Evolutionary conservation across 768 basidiomycete species (phyloP).

Genomic region (Phylloporus arenicola): DNA sequence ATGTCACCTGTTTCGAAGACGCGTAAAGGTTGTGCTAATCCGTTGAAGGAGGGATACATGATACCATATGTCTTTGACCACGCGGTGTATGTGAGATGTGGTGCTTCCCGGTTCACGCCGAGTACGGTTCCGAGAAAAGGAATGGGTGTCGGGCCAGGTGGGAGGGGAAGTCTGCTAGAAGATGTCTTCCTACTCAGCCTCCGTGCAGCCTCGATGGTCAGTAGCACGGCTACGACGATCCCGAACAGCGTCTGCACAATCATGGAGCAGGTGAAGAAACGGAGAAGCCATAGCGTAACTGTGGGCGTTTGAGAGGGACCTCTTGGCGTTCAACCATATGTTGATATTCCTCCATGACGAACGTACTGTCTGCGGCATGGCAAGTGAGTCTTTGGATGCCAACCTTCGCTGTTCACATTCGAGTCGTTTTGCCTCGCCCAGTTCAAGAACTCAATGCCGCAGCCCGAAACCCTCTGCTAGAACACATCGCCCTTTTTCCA

Average conservation of each 20-base stretch:
- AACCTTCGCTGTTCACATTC: no score
- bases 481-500: no score
- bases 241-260: not conserved
- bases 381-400: no score
- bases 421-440: no score
- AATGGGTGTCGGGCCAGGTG: conserved; percentile 15
- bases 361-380: no score
- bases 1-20: conserved; percentile 1
- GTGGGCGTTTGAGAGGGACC: not conserved
- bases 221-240: conserved; percentile 2
- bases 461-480: no score
- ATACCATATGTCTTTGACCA: conserved; percentile 20
- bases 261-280: not conserved
- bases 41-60: not conserved
- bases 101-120: conserved; percentile 4
- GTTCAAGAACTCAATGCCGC: no score
- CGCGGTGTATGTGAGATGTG: conserved; percentile 10
- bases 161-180: conserved; percentile 2
- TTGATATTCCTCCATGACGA: no score
- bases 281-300: not conserved
- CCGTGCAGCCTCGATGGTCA: conserved; percentile 1
- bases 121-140: conserved; percentile 13
- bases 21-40: not conserved
- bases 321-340: no score
- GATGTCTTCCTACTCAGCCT: not conserved